phyloP scores from a whole-genome alignment of 768 basidiomycete genomes.

The Boletus fagicola region DNA sequence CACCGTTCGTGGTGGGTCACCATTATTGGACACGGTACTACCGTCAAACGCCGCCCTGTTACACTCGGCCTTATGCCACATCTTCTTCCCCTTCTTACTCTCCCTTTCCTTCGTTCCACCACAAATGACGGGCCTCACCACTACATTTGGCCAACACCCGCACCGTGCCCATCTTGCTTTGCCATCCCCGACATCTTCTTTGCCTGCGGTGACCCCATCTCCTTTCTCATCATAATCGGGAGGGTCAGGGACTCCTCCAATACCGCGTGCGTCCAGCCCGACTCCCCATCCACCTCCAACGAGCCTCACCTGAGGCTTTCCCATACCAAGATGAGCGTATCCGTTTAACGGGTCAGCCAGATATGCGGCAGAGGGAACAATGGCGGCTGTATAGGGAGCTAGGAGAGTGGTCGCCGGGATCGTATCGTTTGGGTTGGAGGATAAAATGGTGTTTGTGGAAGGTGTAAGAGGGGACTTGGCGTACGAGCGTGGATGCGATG shows the following conservation, averaged over 20 bases:
- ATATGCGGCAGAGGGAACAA: slow-evolving; percentile 68
- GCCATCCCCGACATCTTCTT: slow-evolving; percentile 39
- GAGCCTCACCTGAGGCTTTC: slow-evolving; percentile 80
- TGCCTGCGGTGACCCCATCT: neutral
- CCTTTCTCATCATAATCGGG: slow-evolving; percentile 21
- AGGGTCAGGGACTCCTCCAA: slow-evolving; percentile 46
- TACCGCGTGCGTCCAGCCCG: slow-evolving; percentile 75
- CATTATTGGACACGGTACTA: neutral
- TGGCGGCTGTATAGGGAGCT: slow-evolving; percentile 58
- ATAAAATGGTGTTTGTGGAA: slow-evolving; percentile 39
- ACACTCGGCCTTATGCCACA: slow-evolving; percentile 21
- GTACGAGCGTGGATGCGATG: slow-evolving; percentile 18
- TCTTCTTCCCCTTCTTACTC: slow-evolving; percentile 19
- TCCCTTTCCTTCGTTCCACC: slow-evolving; percentile 18
- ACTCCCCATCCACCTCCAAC: slow-evolving; percentile 75
- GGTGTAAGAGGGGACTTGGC: slow-evolving; percentile 33
- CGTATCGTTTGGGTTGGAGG: slow-evolving; percentile 49
- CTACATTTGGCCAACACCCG: slow-evolving; percentile 53
- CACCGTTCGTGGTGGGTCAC: slow-evolving; percentile 4
- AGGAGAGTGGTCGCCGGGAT: slow-evolving; percentile 57
- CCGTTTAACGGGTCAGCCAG: slow-evolving; percentile 79
- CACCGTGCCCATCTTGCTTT: slow-evolving; percentile 55
- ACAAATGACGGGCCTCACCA: slow-evolving; percentile 45
- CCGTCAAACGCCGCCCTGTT: slow-evolving; percentile 4
- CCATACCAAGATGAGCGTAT: slow-evolving; percentile 80